Percentiles rank a stretch among this genome's conserved stretches.
Evolutionary conservation across 225 moss, liverwort and hornwort genomes (phyloP).

Genomic region (Marchantia paleacea): DNA sequence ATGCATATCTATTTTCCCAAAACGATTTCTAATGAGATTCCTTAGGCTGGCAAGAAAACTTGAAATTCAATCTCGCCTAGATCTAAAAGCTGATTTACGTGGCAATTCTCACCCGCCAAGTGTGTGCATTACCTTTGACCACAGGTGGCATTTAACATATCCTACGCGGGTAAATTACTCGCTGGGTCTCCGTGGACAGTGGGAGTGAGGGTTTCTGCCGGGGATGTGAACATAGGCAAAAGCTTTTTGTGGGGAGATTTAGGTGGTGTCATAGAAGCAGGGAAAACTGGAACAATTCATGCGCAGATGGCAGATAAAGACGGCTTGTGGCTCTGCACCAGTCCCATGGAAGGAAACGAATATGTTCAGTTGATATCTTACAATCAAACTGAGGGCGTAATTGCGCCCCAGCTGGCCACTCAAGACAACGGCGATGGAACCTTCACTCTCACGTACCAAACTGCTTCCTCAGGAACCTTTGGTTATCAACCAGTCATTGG

Average conservation of each 20-base stretch:
- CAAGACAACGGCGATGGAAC: constrained; percentile 54
- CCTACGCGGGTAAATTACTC: constrained; percentile 1
- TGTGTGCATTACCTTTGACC: background rate
- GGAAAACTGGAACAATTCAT: constrained; percentile 29
- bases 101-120: background rate
- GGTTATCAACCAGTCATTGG: constrained; percentile 39
- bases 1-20: background rate
- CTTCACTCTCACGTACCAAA: constrained; percentile 39
- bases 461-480: constrained; percentile 40
- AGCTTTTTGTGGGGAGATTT: constrained; percentile 54
- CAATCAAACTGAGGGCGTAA: constrained; percentile 32
- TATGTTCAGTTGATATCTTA: constrained; percentile 42
- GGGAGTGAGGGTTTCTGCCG: constrained; percentile 20
- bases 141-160: constrained; percentile 25
- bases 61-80: background rate
- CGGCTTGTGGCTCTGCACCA: constrained; percentile 42
- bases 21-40: background rate
- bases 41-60: background rate
- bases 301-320: constrained; percentile 49
- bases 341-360: constrained; percentile 37
- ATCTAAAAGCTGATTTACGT: background rate
- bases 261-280: constrained; percentile 55
- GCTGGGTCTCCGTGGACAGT: constrained; percentile 39
- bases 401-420: constrained; percentile 34
- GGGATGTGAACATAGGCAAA: constrained; percentile 35